Evolutionary conservation across 768 basidiomycete species (phyloP).

Genomic region (Amyloporia xantha): DNA sequence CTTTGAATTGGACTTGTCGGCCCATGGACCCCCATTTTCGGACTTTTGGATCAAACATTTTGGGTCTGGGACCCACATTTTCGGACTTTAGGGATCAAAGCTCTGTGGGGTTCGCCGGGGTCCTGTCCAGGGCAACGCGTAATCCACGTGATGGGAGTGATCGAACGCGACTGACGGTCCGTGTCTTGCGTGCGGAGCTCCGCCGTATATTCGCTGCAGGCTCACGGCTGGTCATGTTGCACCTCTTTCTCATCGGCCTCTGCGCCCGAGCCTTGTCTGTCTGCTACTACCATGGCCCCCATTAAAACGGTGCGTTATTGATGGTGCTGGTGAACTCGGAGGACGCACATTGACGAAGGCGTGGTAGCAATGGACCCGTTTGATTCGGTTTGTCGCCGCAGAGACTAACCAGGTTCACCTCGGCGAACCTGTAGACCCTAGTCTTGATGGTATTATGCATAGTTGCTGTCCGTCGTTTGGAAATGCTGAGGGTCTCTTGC

Average conservation of each 20-base stretch:
- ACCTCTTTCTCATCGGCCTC: not conserved
- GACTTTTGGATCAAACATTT: too few species aligned
- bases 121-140: constrained; percentile 5
- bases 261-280: not conserved
- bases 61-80: too few species aligned
- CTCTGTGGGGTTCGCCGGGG: too few species aligned
- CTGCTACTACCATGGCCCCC: constrained; percentile 41
- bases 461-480: too few species aligned
- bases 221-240: not conserved
- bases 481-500: too few species aligned
- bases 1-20: too few species aligned
- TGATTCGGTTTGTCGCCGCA: constrained; percentile 74
- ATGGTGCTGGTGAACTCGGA: too few species aligned
- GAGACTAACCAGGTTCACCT: constrained; percentile 72
- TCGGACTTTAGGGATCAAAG: too few species aligned
- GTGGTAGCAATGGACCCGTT: constrained; percentile 66
- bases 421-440: constrained; percentile 66
- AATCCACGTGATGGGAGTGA: not conserved
- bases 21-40: too few species aligned
- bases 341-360: not conserved
- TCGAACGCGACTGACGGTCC: not conserved
- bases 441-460: constrained; percentile 48
- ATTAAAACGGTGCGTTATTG: constrained; percentile 45
- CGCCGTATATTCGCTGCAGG: constrained; percentile 1
- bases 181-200: constrained; percentile 3